Evolutionary conservation across 2,329 filamentous ascomycete species (phyloP), one percentile per base, ranked within the genome.

Genomic region (Claviceps fusiformis): DNA sequence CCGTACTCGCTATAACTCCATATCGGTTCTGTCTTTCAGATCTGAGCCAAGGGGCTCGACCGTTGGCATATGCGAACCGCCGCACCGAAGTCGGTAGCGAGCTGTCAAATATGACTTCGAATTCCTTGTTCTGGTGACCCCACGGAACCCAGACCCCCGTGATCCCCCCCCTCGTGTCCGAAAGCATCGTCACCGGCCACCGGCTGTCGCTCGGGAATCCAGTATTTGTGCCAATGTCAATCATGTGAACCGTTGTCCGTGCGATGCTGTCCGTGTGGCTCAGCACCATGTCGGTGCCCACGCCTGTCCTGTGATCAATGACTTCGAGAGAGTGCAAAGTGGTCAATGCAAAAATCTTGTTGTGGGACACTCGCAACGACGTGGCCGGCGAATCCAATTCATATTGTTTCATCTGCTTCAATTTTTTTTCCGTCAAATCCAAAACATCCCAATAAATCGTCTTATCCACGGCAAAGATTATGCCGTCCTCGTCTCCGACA

Each of bases 401-500:
- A 56, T 75, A 74, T 35, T 69, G 65, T 46, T 74, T 77, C 55
- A 73, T 66, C 5, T 68, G 64, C 54, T 69, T 75, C 47, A 85
- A 70, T 56, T 71, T 79, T 62, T 76, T 81, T 37, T 79, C 72
- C 3, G 59, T 61, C 2, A 71, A 57, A 54, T 83, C 75, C 3
- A 85, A 71, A 19, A 74, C 68, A 44, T 81, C 75, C 72, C 79
- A 83, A 52, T 79, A 73, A 1, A 90, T 64, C 1, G 64, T 72
- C 15, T 64, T 68, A 58, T 83, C 72, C 58, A 73, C 68, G 64
- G 81, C 78, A 68, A 78, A 75, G 59, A 86, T 75, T 50, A 86
- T 66, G 57, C 80, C 72, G 55, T 79, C 72, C 3, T 75, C 72
- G 56, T 79, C 77, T 5, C 78, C 75, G 1, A 78, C 69, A 1